phyloP scores from a whole-genome alignment of 2,329 filamentous ascomycete genomes.

The Trichophyton benhamiae region DNA sequence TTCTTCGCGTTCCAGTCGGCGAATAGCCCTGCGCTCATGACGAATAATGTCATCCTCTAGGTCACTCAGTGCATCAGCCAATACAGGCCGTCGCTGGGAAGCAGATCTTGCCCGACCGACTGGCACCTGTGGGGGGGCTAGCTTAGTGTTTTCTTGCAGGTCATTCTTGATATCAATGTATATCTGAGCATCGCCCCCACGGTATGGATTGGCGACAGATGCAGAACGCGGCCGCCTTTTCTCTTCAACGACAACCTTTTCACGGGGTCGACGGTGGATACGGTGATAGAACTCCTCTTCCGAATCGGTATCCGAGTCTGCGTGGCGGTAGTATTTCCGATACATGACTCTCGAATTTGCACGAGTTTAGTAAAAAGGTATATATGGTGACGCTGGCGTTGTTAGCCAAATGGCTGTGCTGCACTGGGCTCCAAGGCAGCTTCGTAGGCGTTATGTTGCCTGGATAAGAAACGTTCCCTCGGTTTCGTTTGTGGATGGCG shows the following conservation, averaged over 20 bases:
- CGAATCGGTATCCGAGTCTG: constrained; percentile 4
- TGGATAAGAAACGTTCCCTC: too few species aligned
- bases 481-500: too few species aligned
- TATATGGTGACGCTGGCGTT: too few species aligned
- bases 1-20: background rate
- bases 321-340: background rate
- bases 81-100: background rate
- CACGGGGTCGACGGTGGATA: constrained; percentile 17
- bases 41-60: constrained; percentile 12
- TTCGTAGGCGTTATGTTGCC: too few species aligned
- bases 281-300: constrained; percentile 5
- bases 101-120: constrained; percentile 4
- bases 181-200: constrained; percentile 15
- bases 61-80: constrained; percentile 15
- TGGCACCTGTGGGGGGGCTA: background rate
- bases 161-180: constrained; percentile 28
- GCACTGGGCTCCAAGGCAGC: too few species aligned
- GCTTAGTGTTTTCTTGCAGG: background rate
- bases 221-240: constrained; percentile 23
- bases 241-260: constrained; percentile 12
- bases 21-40: background rate
- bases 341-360: background rate
- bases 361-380: too few species aligned
- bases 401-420: too few species aligned
- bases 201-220: constrained; percentile 20